Evolutionary conservation across 2,329 filamentous ascomycete species (phyloP), one percentile per base, ranked within the genome.

Genomic region (Scytalidium sp.): DNA sequence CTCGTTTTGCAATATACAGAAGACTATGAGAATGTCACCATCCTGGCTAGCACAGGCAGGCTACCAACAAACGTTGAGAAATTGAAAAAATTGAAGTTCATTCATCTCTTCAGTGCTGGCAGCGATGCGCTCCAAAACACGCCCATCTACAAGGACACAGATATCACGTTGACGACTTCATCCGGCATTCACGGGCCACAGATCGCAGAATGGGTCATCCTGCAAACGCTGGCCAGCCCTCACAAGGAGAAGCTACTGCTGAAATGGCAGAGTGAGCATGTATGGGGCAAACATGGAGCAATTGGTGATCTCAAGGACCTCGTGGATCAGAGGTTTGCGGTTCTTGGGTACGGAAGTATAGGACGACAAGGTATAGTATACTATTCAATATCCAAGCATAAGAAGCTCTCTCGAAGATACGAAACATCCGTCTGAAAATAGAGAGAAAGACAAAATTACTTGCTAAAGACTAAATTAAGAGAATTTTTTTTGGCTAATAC

Each of bases 181-280:
- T 66, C 60, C 4, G 67, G 68, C 6, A 59, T 70, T 13, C 66
- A 69, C 46, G 65, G 66, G 1, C 83, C 84, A 0, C 80, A 83
- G 50, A 87, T 87, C 45, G 74, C 82, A 0, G 84, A 87, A 68
- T 87, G 83, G 83, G 78, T 83, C 11, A 65, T 85, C 22, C 73
- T 85, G 74, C 84, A 83, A 57, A 75, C 78, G 47, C 68, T 86
- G 2, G 71, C 77, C n/a, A 70, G 32, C 32, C 17, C 72, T n/a
- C 79, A 82, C 52, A 69, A 74, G 21, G 82, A 81, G 62, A 71
- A 74, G 41, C 45, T 66, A 25, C 63, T 81, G n/a, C 74, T 84
- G 45, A 75, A 84, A 44, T 70, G 73, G 52, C 84, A 87, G 64
- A 79, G 79, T 54, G 62, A 74, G 54, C 78, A 77, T 51, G 55